These are phyloP conservation scores for Cladosporium sp. DNA, from an alignment of 2,329 filamentous ascomycete species.

Conservation along the genomic window DNA sequence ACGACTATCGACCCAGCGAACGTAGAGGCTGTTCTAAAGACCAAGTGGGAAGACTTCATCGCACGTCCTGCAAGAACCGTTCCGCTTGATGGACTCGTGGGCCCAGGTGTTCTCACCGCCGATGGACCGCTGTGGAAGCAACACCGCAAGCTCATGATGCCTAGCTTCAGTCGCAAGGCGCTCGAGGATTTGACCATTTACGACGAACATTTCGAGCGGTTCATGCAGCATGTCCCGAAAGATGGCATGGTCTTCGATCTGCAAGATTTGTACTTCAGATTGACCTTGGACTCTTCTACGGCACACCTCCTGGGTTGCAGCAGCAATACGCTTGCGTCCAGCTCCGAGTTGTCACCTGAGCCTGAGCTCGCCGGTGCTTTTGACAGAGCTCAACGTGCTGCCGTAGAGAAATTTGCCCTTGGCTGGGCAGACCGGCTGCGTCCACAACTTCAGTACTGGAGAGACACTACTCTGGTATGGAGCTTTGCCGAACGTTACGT, in stretches of 20 bases:
- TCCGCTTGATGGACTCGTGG: background rate
- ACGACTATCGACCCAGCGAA: conserved; percentile 16
- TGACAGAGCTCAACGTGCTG: conserved; percentile 42
- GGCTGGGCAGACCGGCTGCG: conserved; percentile 38
- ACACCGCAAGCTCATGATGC: conserved; percentile 15
- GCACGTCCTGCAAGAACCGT: background rate
- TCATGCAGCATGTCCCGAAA: conserved; percentile 43
- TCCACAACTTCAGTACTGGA: conserved; percentile 38
- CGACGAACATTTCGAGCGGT: conserved; percentile 1
- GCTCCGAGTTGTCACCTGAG: conserved; percentile 28
- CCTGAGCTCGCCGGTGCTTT: conserved; percentile 46
- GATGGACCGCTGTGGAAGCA: conserved; percentile 13
- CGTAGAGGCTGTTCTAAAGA: conserved; percentile 12
- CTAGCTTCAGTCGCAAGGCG: conserved; percentile 12
- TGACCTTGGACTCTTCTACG: conserved; percentile 52
- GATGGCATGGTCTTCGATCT: conserved; percentile 40
- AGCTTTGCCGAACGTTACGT: conserved; percentile 49
- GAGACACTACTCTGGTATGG: conserved; percentile 44
- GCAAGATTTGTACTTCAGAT: conserved; percentile 46
- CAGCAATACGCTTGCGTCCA: conserved; percentile 33
- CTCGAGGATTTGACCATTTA: conserved; percentile 9
- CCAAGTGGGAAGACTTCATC: conserved; percentile 13
- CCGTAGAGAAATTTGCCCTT: conserved; percentile 40
- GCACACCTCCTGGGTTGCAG: conserved; percentile 42
- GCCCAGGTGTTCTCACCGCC: conserved; percentile 6